Percentiles rank a stretch among this genome's conserved stretches.
Conservation (phyloP, 139 green algal genomes). For the Pseudopediastrum boryanum region DNA sequence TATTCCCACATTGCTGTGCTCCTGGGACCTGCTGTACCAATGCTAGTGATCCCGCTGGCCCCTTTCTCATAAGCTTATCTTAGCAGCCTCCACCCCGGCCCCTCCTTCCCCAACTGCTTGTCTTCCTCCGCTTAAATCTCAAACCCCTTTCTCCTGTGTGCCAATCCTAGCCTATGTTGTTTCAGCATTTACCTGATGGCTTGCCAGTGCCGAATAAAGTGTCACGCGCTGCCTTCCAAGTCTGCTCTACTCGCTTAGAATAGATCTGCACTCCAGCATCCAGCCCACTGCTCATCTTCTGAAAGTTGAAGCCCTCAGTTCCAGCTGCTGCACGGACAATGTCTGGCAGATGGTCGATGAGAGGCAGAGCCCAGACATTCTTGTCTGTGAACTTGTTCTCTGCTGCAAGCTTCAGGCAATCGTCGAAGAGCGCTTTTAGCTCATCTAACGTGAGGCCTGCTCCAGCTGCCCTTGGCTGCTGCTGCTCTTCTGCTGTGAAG, state of each 20-base stretch:
- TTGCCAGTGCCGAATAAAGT: no score
- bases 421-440: conserved; percentile 55
- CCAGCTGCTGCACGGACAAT: conserved; percentile 53
- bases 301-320: conserved; percentile 73
- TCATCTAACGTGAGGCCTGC: conserved; percentile 6
- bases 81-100: not conserved
- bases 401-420: conserved; percentile 85
- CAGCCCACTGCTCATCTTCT: conserved; percentile 84
- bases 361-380: conserved; percentile 85
- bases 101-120: not conserved
- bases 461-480: not conserved
- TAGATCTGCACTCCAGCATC: conserved; percentile 94
- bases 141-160: no score
- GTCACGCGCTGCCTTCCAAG: conserved; percentile 82
- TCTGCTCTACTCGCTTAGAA: conserved; percentile 82
- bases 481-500: not conserved
- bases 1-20: no score
- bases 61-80: no score
- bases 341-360: conserved; percentile 87
- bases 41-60: no score
- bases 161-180: no score
- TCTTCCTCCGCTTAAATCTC: not conserved
- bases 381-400: conserved; percentile 77
- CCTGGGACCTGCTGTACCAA: no score
- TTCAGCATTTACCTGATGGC: no score